Evolutionary conservation across 2,329 filamentous ascomycete genomes (phyloP).

Genomic region (Xylaria sp.): DNA sequence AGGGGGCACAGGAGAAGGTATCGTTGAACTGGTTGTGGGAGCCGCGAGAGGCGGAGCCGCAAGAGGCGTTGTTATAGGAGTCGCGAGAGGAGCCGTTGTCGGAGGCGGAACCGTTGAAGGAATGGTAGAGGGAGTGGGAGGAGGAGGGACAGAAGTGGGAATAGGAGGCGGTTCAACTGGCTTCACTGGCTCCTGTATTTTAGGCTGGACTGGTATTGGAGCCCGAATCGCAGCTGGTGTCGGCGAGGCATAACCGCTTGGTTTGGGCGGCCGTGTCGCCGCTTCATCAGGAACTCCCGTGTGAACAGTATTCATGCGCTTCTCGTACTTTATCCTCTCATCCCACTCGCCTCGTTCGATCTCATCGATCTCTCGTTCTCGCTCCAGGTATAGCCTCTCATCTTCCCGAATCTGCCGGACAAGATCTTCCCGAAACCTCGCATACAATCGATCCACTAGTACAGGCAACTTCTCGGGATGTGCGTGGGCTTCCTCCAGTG

Average conservation of each 20-base stretch:
- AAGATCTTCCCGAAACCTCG: conserved; percentile 64
- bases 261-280: conserved; percentile 16
- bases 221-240: conserved; percentile 10
- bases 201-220: conserved; percentile 19
- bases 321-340: conserved; percentile 21
- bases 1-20: neutral
- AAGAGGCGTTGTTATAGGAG: neutral
- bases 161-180: conserved; percentile 15
- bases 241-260: conserved; percentile 22
- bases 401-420: conserved; percentile 68
- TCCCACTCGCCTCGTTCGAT: conserved; percentile 52
- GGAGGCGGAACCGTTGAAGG: neutral
- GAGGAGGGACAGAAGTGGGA: conserved; percentile 1
- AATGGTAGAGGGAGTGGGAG: neutral
- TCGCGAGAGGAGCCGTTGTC: neutral
- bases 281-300: conserved; percentile 16
- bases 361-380: conserved; percentile 63
- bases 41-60: conserved; percentile 15
- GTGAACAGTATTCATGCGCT: conserved; percentile 14
- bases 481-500: conserved; percentile 60
- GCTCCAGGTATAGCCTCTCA: conserved; percentile 59
- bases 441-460: conserved; percentile 69
- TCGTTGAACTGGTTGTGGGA: neutral
- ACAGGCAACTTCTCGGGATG: conserved; percentile 63
- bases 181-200: conserved; percentile 17